A percentile compares a stretch with the other conserved stretches of the same genome.
phyloP scores from a whole-genome alignment of 768 basidiomycete genomes.

The Hirschioporus abietinus region DNA sequence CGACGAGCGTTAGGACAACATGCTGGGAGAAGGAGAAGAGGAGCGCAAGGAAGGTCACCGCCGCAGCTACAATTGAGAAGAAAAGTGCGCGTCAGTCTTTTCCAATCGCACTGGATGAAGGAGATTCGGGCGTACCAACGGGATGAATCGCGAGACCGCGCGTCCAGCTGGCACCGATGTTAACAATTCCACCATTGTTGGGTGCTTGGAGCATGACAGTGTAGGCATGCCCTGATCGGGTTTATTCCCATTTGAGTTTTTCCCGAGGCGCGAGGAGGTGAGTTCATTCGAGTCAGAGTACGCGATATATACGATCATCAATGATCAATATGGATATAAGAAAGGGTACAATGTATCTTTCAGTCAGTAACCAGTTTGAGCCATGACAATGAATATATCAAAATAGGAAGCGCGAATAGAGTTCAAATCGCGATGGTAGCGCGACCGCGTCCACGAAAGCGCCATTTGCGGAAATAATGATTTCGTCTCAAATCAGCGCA shows the following conservation, averaged over 20 bases:
- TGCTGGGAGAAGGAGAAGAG: constrained; percentile 57
- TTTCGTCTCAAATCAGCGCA: not conserved
- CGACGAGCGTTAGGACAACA: constrained; percentile 35
- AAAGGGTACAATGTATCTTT: not conserved
- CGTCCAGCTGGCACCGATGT: constrained; percentile 58
- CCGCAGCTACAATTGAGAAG: constrained; percentile 33
- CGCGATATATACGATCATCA: constrained; percentile 4
- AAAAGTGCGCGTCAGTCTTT: constrained; percentile 5
- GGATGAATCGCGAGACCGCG: constrained; percentile 71
- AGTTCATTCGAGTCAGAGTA: too few relatives aligned
- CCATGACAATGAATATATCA: not conserved
- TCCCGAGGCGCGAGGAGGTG: not conserved
- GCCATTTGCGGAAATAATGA: not conserved
- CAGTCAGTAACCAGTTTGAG: not conserved
- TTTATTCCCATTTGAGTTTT: not conserved
- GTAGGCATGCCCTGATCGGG: constrained; percentile 49
- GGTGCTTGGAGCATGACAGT: constrained; percentile 35
- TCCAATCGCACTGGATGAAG: not conserved
- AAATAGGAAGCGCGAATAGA: not conserved
- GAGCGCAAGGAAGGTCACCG: constrained; percentile 59
- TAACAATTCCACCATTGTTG: constrained; percentile 30
- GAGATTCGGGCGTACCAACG: constrained; percentile 45
- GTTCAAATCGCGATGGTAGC: not conserved
- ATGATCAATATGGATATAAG: not conserved
- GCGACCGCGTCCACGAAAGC: not conserved